Evolutionary conservation across 1,139 yeast genomes (phyloP), one percentile per base, ranked within the genome.

Genomic region (Yamadazyma taylorii): DNA sequence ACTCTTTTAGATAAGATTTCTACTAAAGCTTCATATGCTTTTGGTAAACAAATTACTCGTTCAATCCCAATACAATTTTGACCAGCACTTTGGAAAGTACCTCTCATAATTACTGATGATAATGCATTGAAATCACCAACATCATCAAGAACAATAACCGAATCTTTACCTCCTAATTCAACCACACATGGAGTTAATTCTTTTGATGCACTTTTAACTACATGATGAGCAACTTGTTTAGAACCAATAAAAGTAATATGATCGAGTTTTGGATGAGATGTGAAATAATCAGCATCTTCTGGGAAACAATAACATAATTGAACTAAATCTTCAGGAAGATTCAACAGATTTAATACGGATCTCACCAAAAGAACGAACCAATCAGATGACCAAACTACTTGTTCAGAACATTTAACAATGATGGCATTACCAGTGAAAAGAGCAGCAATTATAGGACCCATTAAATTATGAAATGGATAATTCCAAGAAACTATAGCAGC

Each of bases 21-120:
- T 2, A 81, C 80, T 31, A 92, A 63, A 31, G 63, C 54, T 22
- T 79, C 81, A 60, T 92, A 90, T 25, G 79, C 77, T 33, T 69
- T 66, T 3, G 82, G 85, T 38, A 81, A 69, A 32, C 89, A 88
- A 45, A 92, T 83, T 3, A 92, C 95, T 45, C 98, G 73, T 62
- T 92, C 98, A 39, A 92, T 85, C 31, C 98, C 97, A 56, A 92
- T 92, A 65, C 98, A 92, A 58, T 92, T 92, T 60, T 92, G 98
- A 8, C 98, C 98, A 0, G 96, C 87, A 40, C 96, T 85, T 63
- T 92, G 98, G 67, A 89, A 92, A 0, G 96, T 84, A 19, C 97
- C 98, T 56, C 98, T 75, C 82, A 92, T 75, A 28, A 92, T 74
- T 22, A 88, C 81, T 5, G 96, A 86, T 0, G 96, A 79, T 29